phyloP scores from a whole-genome alignment of 2,329 filamentous ascomycete genomes.

The Dactylellina cionopaga region DNA sequence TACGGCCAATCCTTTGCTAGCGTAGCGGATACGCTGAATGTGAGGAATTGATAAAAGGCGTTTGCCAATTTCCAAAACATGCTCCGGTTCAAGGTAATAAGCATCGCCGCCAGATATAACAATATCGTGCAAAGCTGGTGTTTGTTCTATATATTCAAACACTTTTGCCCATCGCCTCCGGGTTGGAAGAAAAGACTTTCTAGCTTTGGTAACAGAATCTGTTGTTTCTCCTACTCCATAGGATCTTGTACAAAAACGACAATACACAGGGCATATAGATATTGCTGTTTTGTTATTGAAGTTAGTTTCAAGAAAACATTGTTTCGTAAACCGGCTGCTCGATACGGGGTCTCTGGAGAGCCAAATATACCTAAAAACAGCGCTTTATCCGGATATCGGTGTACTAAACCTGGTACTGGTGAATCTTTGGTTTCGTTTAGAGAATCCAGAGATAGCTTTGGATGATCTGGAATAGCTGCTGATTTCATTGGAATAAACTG shows the following conservation, averaged over 20 bases:
- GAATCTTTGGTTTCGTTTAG: constrained; percentile 69
- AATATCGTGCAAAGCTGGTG: constrained; percentile 67
- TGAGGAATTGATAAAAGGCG: constrained; percentile 69
- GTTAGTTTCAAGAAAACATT: too few species aligned
- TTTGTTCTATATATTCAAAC: constrained; percentile 69
- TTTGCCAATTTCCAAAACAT: constrained; percentile 67
- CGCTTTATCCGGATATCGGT: constrained; percentile 72
- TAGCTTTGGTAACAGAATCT: constrained; percentile 66
- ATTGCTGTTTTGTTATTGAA: constrained; percentile 63
- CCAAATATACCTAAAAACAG: constrained; percentile 69
- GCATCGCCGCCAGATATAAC: constrained; percentile 73
- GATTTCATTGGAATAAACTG: constrained; percentile 71
- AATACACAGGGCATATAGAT: constrained; percentile 72
- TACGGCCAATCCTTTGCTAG: constrained; percentile 71
- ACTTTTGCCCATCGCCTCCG: constrained; percentile 66
- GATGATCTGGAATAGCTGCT: constrained; percentile 67
- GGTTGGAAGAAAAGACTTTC: constrained; percentile 61
- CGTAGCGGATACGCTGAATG: constrained; percentile 70
- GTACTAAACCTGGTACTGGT: constrained; percentile 69
- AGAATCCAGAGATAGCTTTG: constrained; percentile 68
- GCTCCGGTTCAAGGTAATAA: constrained; percentile 68
- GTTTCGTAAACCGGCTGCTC: not conserved
- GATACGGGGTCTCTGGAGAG: too few species aligned
- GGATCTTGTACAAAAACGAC: constrained; percentile 71
- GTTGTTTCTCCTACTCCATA: constrained; percentile 70